Percentiles rank a stretch among this genome's conserved stretches.
Evolutionary conservation across 2,329 filamentous ascomycete species (phyloP).

Genomic region (Aspergillus texensis): DNA sequence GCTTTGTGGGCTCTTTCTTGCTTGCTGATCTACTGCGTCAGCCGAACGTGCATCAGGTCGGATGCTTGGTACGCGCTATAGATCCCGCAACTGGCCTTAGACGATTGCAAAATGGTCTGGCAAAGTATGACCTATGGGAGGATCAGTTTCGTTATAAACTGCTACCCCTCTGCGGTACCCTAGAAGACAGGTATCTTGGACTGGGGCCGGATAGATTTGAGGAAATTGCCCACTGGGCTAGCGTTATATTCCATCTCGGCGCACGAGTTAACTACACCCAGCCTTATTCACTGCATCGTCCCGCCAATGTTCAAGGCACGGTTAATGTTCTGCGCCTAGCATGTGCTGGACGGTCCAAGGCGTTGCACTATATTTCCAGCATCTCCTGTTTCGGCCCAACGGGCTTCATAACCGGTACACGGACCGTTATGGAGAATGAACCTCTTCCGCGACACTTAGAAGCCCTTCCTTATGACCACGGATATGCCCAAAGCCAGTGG

Average conservation of each 20-base stretch:
- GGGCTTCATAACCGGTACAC: conserved; percentile 22
- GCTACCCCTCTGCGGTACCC: conserved; percentile 56
- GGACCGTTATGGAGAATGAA: conserved; percentile 23
- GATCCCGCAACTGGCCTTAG: conserved; percentile 37
- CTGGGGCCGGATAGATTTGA: conserved; percentile 15
- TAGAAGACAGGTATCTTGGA: conserved; percentile 66
- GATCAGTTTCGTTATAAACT: background rate
- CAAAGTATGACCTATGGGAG: conserved; percentile 16
- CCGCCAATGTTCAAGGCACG: conserved; percentile 73
- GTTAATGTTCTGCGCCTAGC: conserved; percentile 72
- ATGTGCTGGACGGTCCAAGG: conserved; percentile 37
- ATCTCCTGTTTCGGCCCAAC: conserved; percentile 30
- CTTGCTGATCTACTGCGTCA: conserved; percentile 67
- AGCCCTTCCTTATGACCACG: conserved; percentile 61
- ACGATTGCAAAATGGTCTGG: conserved; percentile 10
- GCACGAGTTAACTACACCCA: conserved; percentile 74
- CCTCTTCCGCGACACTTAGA: conserved; percentile 21
- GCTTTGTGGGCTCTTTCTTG: conserved; percentile 78
- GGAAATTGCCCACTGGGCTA: conserved; percentile 60
- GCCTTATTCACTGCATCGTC: conserved; percentile 68
- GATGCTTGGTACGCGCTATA: conserved; percentile 72
- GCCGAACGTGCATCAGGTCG: conserved; percentile 57
- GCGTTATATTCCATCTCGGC: conserved; percentile 76
- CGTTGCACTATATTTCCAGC: conserved; percentile 28
- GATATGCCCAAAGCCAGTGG: conserved; percentile 88